phyloP scores from a whole-genome alignment of 2,329 filamentous ascomycete species.

The Aureobasidium musti region DNA sequence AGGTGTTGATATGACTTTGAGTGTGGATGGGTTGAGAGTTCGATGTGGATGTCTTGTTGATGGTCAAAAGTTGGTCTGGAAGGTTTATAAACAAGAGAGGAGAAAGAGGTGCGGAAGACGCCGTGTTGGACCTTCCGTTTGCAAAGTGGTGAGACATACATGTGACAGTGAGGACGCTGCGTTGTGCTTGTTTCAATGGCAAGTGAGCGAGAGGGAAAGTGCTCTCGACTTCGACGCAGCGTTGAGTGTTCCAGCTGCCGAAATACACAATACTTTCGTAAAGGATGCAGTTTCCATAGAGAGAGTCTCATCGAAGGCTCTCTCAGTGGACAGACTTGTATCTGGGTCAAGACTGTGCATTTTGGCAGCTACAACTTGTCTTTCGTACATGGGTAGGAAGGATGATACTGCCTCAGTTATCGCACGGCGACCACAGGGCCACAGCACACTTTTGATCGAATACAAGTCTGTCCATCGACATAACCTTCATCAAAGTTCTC shows the following conservation, averaged over 20 bases:
- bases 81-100: conserved; percentile 14
- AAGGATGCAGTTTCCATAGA: too few relatives aligned
- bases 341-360: too few relatives aligned
- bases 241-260: not conserved
- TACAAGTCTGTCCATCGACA: too few relatives aligned
- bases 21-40: not conserved
- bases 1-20: conserved; percentile 12
- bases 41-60: conserved; percentile 6
- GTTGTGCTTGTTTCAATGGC: not conserved
- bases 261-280: not conserved
- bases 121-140: conserved; percentile 22
- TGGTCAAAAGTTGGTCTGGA: not conserved
- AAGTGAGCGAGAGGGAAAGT: not conserved
- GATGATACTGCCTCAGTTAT: too few relatives aligned
- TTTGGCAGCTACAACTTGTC: too few relatives aligned
- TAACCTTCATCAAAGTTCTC: too few relatives aligned
- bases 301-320: too few relatives aligned
- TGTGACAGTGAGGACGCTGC: not conserved
- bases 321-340: too few relatives aligned
- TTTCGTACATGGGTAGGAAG: too few relatives aligned
- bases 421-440: too few relatives aligned
- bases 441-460: too few relatives aligned
- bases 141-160: not conserved
- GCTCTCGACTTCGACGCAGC: not conserved
- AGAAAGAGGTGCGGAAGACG: not conserved